Conservation (phyloP, 768 basidiomycete species). For the Butyriboletus loyo region DNA sequence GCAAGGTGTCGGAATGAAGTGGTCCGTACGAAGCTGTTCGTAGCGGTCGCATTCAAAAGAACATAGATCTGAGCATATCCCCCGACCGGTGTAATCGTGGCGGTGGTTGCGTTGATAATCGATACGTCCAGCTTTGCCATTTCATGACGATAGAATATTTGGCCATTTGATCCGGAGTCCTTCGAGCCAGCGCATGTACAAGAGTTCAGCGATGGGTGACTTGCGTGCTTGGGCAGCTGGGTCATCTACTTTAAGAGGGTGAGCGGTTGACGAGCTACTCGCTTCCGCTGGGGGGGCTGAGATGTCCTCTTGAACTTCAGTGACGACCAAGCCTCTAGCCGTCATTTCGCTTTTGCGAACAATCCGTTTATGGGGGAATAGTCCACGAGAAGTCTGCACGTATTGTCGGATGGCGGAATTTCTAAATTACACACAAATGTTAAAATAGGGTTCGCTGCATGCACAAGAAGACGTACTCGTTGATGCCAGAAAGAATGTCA, state of each 20-base stretch:
- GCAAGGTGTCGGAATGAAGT: neutral
- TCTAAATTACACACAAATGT: constrained; percentile 38
- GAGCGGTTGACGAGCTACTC: constrained; percentile 27
- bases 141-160: constrained; percentile 46
- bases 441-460: neutral
- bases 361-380: constrained; percentile 81
- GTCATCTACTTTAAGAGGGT: constrained; percentile 37
- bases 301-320: constrained; percentile 76
- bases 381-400: constrained; percentile 71
- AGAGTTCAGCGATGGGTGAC: constrained; percentile 90
- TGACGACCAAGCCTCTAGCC: constrained; percentile 75
- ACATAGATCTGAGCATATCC: neutral
- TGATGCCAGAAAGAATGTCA: constrained; percentile 86
- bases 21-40: neutral
- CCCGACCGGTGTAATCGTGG: neutral
- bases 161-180: constrained; percentile 92
- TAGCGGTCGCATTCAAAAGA: constrained; percentile 1
- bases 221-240: constrained; percentile 48
- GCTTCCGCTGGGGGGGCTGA: constrained; percentile 44
- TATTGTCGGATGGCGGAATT: constrained; percentile 77
- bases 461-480: constrained; percentile 61
- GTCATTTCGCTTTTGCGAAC: constrained; percentile 85
- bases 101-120: neutral
- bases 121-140: neutral
- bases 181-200: constrained; percentile 97